These are phyloP conservation scores for Zanthoxylum bungeanum DNA, from an alignment of 345 rosid genomes.

Conservation along the genomic window DNA sequence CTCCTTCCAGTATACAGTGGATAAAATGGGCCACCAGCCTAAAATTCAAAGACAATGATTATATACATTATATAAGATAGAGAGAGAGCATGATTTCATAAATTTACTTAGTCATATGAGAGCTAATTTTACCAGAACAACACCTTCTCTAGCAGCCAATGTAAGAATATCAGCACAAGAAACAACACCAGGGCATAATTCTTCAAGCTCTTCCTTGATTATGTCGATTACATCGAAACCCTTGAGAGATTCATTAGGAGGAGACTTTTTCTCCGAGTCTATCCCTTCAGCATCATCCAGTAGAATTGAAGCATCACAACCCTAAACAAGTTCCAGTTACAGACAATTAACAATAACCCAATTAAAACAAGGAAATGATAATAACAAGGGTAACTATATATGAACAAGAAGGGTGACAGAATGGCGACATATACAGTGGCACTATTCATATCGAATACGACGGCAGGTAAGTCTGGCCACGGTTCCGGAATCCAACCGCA, in stretches of 20 bases:
- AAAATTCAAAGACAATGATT: conserved; percentile 17
- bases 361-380: neutral
- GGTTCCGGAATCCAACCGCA: too few species aligned
- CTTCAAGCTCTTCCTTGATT: conserved; percentile 61
- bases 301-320: conserved; percentile 71
- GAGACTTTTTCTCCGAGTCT: conserved; percentile 59
- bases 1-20: conserved; percentile 66
- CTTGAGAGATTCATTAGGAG: conserved; percentile 47
- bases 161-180: conserved; percentile 72
- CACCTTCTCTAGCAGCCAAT: conserved; percentile 69
- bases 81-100: neutral
- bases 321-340: conserved; percentile 27
- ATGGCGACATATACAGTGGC: too few species aligned
- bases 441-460: too few species aligned
- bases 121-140: conserved; percentile 34
- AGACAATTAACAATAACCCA: neutral
- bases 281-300: conserved; percentile 40
- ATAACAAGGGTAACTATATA: too few species aligned
- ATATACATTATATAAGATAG: neutral
- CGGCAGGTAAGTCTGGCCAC: too few species aligned
- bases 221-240: conserved; percentile 65
- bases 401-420: too few species aligned
- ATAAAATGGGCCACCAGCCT: conserved; percentile 78
- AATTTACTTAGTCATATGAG: neutral
- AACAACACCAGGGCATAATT: conserved; percentile 59